Evolutionary conservation across 1,139 yeast genomes (phyloP).

Genomic region (Magnusiomyces suaveolens): DNA sequence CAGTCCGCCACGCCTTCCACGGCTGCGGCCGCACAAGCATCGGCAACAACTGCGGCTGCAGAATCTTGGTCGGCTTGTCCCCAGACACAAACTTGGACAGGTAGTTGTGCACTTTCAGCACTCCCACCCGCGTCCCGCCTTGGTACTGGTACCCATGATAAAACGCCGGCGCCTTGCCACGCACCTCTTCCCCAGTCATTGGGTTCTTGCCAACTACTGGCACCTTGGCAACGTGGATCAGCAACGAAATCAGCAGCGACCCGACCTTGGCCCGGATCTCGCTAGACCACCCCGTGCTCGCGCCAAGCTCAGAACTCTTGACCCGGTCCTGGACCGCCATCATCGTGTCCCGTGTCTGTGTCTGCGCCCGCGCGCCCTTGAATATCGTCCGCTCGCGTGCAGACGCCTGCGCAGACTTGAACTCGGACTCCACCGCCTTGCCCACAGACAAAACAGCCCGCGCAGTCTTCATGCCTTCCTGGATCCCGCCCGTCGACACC

Average conservation of each 20-base stretch:
- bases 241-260: constrained; percentile 60
- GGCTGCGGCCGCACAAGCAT: constrained; percentile 86
- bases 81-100: constrained; percentile 59
- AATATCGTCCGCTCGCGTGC: constrained; percentile 43
- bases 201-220: constrained; percentile 74
- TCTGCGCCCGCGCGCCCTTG: constrained; percentile 12
- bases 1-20: constrained; percentile 73
- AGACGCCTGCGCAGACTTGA: constrained; percentile 49
- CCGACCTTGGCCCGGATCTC: constrained; percentile 72
- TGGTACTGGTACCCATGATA: constrained; percentile 78
- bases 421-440: constrained; percentile 75
- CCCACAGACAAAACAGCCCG: constrained; percentile 77
- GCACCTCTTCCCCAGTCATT: constrained; percentile 52
- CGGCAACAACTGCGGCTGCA: constrained; percentile 85
- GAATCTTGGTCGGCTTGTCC: constrained; percentile 53
- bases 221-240: constrained; percentile 75
- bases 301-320: constrained; percentile 23
- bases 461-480: constrained; percentile 81
- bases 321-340: constrained; percentile 18
- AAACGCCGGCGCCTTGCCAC: constrained; percentile 81
- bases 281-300: constrained; percentile 50
- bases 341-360: constrained; percentile 7
- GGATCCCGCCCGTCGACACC: constrained; percentile 64
- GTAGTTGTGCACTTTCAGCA: constrained; percentile 63
- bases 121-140: constrained; percentile 73